Base-by-base conservation (phyloP, 192 early-diverging fungal genomes). In the Coemansia sp. region DNA sequence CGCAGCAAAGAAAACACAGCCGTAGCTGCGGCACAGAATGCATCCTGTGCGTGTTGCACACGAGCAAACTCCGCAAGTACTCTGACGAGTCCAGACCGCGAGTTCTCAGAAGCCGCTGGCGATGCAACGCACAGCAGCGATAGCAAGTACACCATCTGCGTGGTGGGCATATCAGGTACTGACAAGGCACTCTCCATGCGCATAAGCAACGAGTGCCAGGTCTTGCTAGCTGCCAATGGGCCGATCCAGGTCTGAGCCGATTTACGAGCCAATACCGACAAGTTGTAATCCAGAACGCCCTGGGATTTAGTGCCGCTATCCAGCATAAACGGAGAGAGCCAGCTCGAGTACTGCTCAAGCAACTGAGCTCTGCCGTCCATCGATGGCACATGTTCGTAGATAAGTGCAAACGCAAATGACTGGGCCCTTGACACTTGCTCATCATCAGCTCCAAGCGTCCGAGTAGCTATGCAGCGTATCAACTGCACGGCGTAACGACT, bases 1-100 rank as follows among this genome's bases (percentile, higher is more conserved):
- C 39, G 21, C 46, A 74, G 24, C 16, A 79, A 45, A 4, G 58
- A 60, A 50, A 79, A 74, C 33, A 63, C 77, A 0, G 70, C 39
- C 5, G 24, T 40, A 5, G 77, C 64, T 3, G 59, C 48, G 0
- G 53, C 51, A 35, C 77, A 70, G 5, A 55, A 33, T 3, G 23
- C 14, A 18, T 50, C 48, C 43, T n/a, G 11, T n/a, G 46, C 18
- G 1, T 16, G 10, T 9, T 70, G 23, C 11, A 9, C n/a, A 26
- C 21, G 16, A n/a, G 60, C 61, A 37, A 36, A 56, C 0, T 35
- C 37, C 0, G 31, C 53, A 31, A 68, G 53, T 3, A 11, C 21
- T 38, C 23, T 59, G n/a, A 61, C 37, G 51, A 81, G 45, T 3
- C 20, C 8, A 1, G 36, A 45, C 10, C 66, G 73, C 20, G 43